Conservation (phyloP, 2,329 filamentous ascomycete genomes). For the Hypoxylon sp. region DNA sequence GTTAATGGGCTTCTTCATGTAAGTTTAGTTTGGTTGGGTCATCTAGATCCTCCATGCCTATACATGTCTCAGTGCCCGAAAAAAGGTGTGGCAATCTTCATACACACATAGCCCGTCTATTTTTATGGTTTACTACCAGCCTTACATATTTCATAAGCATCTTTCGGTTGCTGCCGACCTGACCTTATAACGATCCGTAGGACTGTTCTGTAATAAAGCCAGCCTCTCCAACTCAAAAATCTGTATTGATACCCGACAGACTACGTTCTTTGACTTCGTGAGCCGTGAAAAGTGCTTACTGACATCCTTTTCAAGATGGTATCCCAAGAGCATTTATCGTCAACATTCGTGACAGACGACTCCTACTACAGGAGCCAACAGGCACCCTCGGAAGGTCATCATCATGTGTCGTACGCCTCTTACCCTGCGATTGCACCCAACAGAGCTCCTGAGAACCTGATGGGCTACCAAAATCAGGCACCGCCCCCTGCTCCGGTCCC, state of each 20-base stretch:
- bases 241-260: slow-evolving; percentile 11
- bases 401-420: slow-evolving; percentile 45
- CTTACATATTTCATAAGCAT: slow-evolving; percentile 24
- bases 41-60: slow-evolving; percentile 34
- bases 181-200: slow-evolving; percentile 15
- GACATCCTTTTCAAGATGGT: slow-evolving; percentile 45
- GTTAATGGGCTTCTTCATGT: slow-evolving; percentile 48
- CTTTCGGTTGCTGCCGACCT: slow-evolving; percentile 15
- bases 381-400: slow-evolving; percentile 43
- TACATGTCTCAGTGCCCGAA: slow-evolving; percentile 25
- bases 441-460: slow-evolving; percentile 42
- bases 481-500: slow-evolving; percentile 45
- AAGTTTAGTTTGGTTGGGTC: slow-evolving; percentile 40
- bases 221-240: slow-evolving; percentile 19
- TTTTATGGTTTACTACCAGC: slow-evolving; percentile 32
- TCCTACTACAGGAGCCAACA: slow-evolving; percentile 46
- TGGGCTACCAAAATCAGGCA: slow-evolving; percentile 47
- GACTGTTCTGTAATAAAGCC: slow-evolving; percentile 36
- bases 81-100: slow-evolving; percentile 29
- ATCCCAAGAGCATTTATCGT: slow-evolving; percentile 46
- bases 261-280: slow-evolving; percentile 5
- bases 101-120: slow-evolving; percentile 31
- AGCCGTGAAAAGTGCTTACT: slow-evolving; percentile 27
- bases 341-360: slow-evolving; percentile 47
- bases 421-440: slow-evolving; percentile 40